Base-by-base conservation (phyloP, 306 rosid species). In the Dryas alaskensis region DNA sequence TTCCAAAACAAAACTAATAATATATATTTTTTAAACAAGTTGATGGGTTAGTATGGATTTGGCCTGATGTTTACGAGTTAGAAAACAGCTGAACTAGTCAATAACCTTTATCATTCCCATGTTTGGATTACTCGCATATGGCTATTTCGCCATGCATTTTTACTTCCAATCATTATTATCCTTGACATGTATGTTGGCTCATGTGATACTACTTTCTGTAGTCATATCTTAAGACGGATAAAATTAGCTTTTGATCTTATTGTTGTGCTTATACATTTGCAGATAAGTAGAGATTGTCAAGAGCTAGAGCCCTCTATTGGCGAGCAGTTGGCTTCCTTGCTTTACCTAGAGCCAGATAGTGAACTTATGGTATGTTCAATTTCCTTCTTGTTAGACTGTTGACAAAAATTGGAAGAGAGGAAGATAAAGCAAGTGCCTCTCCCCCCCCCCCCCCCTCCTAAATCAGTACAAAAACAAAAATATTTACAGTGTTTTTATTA, bases 261-360 rank as follows among this genome's bases (percentile, higher is more conserved):
- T 54, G 8, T 70, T 43, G 50, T 64, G 49, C 19, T 76, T 70
- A 14, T 84, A 31, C 69, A 61, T 55, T 72, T 84, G 92, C 96
- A 95, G 99, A 95, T 95, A 81, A 95, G 99, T 80, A 95, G 99
- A 90, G 99, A 95, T 81, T 95, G 99, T 76, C 99, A 95, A 81
- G 99, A 95, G 89, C 84, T 95, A 63, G 99, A 95, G 76, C 87
- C 92, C 62, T 82, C 96, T 27, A 76, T 95, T 43, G 99, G 99
- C 70, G 99, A 95, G 90, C 98, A 95, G 88, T 72, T 95, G 80
- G 98, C 96, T 55, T 95, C 99, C 72, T 84, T 95, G 84, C 99
- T 92, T 69, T 91, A 95, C 90, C 86, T 90, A 68, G 99, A 95
- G 84, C 99, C 99, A 2, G 99, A 95, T 75, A 87, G 99, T 84